Base-by-base conservation (phyloP, 768 basidiomycete genomes). In the Suillus paluster region DNA sequence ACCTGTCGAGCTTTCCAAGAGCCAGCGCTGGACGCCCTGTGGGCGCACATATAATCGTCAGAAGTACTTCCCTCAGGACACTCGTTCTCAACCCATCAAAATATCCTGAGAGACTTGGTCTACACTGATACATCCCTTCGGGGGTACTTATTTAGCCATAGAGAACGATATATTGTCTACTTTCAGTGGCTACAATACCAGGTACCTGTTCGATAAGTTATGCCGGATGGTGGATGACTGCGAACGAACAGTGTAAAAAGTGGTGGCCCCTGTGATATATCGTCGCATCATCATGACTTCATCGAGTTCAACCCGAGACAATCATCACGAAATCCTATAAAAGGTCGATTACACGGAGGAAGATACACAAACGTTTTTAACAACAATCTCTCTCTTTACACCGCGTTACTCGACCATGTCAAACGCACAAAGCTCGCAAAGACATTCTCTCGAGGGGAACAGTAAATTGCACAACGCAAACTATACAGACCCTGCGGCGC, bases 391-490 rank as follows among this genome's bases (percentile, higher is more conserved):
- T n/a, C n/a, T n/a, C n/a, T n/a, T n/a, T n/a, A n/a, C n/a, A n/a
- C n/a, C n/a, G n/a, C n/a, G 6, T 34, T 33, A 30, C 21, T 2
- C 4, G 14, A 15, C 4, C 52, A 69, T 69, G 56, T 34, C 57
- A 25, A 45, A 33, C 45, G 36, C 58, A 19, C 72, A 68, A 27
- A 9, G 50, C n/a, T 63, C 61, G 23, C 62, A 66, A 12, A 34
- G 34, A 21, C 73, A 66, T 38, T 70, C 68, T 3, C 64, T 71
- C 21, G 50, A 64, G 25, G 71, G 63, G 19, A 69, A 73, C 19
- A 63, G 64, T 46, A 42, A 60, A 8, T 45, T 66, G 38, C 66
- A 53, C 15, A 59, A 60, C 1, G 65, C 63, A n/a, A 62, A 68
- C 59, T 68, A 68, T 34, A 61, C 58, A 53, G 60, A 67, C 11